Evolutionary conservation across 306 rosid species (phyloP).

Genomic region (Prosopis cineraria): DNA sequence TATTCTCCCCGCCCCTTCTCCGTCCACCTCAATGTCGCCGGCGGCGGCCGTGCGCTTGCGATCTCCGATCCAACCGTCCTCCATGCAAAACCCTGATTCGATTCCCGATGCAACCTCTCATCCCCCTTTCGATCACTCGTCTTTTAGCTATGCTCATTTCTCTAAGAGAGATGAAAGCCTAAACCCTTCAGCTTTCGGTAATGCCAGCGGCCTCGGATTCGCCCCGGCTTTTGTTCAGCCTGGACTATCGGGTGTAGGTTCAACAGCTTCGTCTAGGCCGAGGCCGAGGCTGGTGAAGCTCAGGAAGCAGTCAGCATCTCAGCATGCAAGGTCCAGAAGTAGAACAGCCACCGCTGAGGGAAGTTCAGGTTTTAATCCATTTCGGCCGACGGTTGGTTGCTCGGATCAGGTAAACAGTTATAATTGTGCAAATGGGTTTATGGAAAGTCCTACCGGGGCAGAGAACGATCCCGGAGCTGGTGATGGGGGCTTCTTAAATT

Average conservation of each 20-base stretch:
- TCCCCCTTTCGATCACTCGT: slow-evolving; percentile 34
- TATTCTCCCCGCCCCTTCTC: neutral
- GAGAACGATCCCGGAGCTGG: slow-evolving; percentile 27
- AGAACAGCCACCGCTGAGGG: slow-evolving; percentile 32
- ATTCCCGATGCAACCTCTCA: slow-evolving; percentile 36
- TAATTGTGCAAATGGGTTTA: slow-evolving; percentile 19
- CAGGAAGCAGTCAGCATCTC: slow-evolving; percentile 66
- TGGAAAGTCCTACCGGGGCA: slow-evolving; percentile 10
- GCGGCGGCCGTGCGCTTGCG: slow-evolving; percentile 51
- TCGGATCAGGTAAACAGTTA: slow-evolving; percentile 42
- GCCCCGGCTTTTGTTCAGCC: neutral
- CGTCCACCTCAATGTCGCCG: slow-evolving; percentile 50
- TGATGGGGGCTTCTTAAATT: slow-evolving; percentile 14
- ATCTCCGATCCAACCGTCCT: slow-evolving; percentile 47
- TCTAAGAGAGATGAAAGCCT: slow-evolving; percentile 32
- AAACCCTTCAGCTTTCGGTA: slow-evolving; percentile 30
- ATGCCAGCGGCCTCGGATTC: slow-evolving; percentile 25
- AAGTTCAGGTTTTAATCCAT: slow-evolving; percentile 48
- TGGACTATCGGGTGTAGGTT: slow-evolving; percentile 13
- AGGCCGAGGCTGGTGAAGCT: slow-evolving; percentile 65
- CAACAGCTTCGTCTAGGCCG: slow-evolving; percentile 35
- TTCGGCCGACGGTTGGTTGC: slow-evolving; percentile 27
- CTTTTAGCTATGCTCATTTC: slow-evolving; percentile 24
- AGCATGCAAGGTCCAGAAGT: slow-evolving; percentile 49
- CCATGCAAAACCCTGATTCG: slow-evolving; percentile 34